Evolutionary conservation across 768 basidiomycete species (phyloP), one percentile per base, ranked within the genome.

Genomic region (Leccinellum albellum): DNA sequence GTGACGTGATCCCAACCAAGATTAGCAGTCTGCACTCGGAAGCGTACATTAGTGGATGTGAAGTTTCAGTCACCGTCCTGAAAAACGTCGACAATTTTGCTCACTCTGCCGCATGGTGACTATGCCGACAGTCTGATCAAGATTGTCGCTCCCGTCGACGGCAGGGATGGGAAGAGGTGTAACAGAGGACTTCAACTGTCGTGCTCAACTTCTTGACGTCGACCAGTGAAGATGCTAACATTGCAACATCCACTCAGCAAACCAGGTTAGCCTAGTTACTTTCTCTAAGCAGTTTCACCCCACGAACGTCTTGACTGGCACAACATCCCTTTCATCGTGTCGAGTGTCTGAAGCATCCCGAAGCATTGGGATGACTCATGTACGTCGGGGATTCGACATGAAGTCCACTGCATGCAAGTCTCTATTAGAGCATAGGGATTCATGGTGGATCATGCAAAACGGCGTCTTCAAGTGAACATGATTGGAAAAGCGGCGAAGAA

Each of bases 401-500:
- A 20, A 40, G 15, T 23, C 37, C 13, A 9, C 15, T 7, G 5
- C 40, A 24, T n/a, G 1, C 12, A 21, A 9, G 0, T 15, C 12
- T 31, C 32, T 40, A 40, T 17, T 20, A 20, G 32, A 21, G 15
- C 10, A 2, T 32, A 51, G 13, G 35, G n/a, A 5, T 15, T n/a
- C 14, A 32, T 14, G 26, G 53, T 37, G 24, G 48, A 57, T 54
- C 45, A 29, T 55, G 45, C 4, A 45, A 14, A 35, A 50, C 54
- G 57, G 58, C 29, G 50, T 55, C 54, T 53, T 63, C 53, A 3
- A 31, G 50, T 44, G 37, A 56, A 53, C 26, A 29, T 54, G 44
- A 63, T 63, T 48, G 61, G 51, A 46, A 53, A 63, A 55, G 51
- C 14, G 24, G 53, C 35, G 51, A 56, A 56, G 58, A 26, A 37